phyloP scores from a whole-genome alignment of 805 yeast genomes.

The Kuraishia capsulata region DNA sequence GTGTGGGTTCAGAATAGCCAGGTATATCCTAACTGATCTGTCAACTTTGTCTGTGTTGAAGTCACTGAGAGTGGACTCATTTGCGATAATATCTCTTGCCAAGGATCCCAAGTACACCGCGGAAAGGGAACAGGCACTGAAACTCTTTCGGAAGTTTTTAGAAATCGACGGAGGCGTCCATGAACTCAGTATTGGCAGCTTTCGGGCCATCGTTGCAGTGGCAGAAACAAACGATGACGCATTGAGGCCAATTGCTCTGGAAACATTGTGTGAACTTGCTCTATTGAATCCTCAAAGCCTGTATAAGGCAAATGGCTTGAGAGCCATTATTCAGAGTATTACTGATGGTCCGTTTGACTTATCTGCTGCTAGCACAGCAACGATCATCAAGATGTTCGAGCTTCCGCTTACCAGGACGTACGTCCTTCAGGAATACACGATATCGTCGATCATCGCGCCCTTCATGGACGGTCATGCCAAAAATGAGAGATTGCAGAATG shows the following conservation, averaged over 20 bases:
- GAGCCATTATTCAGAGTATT: slow-evolving; percentile 33
- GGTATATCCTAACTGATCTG: slow-evolving; percentile 50
- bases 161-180: slow-evolving; percentile 43
- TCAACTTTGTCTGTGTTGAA: slow-evolving; percentile 47
- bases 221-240: slow-evolving; percentile 47
- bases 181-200: slow-evolving; percentile 50
- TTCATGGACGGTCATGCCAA: slow-evolving; percentile 55
- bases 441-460: slow-evolving; percentile 55
- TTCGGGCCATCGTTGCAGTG: slow-evolving; percentile 56
- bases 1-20: slow-evolving; percentile 65
- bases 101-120: slow-evolving; percentile 37
- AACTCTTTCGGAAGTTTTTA: slow-evolving; percentile 54
- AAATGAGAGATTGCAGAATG: slow-evolving; percentile 47
- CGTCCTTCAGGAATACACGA: slow-evolving; percentile 52
- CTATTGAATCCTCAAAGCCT: slow-evolving; percentile 34
- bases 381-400: slow-evolving; percentile 50
- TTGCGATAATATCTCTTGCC: slow-evolving; percentile 55
- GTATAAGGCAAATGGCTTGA: slow-evolving; percentile 31
- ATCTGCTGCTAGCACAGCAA: slow-evolving; percentile 32
- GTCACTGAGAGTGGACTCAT: slow-evolving; percentile 48
- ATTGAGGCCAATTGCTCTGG: slow-evolving; percentile 39
- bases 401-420: slow-evolving; percentile 40
- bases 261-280: slow-evolving; percentile 43
- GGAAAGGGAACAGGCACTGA: slow-evolving; percentile 74
- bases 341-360: slow-evolving; percentile 45